Conservation (phyloP, 208 protist genomes). For the Wallacemonas sp. region DNA sequence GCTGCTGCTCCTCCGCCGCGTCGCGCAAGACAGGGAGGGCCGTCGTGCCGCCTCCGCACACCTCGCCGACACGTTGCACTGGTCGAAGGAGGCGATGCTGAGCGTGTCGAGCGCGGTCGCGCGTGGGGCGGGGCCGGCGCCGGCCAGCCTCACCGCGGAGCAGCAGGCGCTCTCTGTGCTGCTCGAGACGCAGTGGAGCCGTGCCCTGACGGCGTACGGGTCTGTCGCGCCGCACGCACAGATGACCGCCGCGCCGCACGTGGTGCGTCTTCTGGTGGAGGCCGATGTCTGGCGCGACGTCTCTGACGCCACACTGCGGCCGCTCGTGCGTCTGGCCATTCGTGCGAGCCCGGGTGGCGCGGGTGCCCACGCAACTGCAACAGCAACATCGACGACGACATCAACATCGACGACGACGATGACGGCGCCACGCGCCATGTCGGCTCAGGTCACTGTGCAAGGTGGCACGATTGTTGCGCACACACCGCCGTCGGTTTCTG, state of each 20-base stretch:
- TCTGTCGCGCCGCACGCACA: constrained; percentile 37
- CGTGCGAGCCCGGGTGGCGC: background rate
- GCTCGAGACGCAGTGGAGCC: constrained; percentile 51
- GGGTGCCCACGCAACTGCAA: constrained; percentile 21
- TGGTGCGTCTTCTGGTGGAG: constrained; percentile 52
- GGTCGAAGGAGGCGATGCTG: background rate
- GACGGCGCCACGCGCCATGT: too few relatives aligned
- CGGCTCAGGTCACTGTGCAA: too few relatives aligned
- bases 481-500: background rate
- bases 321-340: constrained; percentile 52
- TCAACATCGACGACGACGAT: too few relatives aligned
- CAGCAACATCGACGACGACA: too few relatives aligned
- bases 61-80: background rate
- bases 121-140: background rate
- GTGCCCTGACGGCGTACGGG: constrained; percentile 41
- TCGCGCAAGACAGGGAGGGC: constrained; percentile 43
- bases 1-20: constrained; percentile 55
- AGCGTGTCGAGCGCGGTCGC: constrained; percentile 17
- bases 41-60: constrained; percentile 21
- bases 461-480: background rate
- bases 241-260: constrained; percentile 49
- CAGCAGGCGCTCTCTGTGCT: constrained; percentile 47
- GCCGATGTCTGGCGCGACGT: constrained; percentile 57
- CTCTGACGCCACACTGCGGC: constrained; percentile 27
- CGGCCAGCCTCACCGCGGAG: constrained; percentile 23